Conservation (phyloP, 441 rosid genomes). For the Eutrema salsugineum region DNA sequence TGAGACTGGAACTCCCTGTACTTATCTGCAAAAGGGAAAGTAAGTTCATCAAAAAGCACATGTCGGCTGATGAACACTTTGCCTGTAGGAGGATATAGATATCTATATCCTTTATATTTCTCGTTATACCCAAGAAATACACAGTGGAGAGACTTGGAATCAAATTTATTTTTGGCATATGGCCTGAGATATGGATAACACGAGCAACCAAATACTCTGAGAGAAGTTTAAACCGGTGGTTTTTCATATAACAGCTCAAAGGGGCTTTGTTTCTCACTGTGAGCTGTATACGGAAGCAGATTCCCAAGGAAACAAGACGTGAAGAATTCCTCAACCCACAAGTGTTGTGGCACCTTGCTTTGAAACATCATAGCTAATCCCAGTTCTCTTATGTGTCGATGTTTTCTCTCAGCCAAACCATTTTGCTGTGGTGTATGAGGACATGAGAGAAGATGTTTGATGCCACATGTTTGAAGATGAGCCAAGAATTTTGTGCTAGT, state of each 20-base stretch:
- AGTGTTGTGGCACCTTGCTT: background rate
- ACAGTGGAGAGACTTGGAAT: background rate
- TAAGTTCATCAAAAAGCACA: background rate
- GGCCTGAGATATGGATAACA: background rate
- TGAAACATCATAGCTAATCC: background rate
- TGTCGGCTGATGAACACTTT: background rate
- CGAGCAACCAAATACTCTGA: background rate
- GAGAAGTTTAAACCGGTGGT: background rate
- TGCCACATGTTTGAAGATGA: accelerated
- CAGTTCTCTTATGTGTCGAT: no score
- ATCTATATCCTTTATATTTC: background rate
- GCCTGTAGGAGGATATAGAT: background rate
- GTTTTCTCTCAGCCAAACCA: background rate
- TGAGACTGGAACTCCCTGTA: no score
- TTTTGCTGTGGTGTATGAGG: background rate
- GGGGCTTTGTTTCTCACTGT: background rate
- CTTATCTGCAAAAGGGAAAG: background rate
- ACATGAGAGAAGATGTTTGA: accelerated
- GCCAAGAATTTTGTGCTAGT: accelerated
- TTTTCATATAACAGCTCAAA: background rate
- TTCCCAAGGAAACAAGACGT: background rate
- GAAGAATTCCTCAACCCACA: background rate
- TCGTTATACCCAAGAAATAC: background rate
- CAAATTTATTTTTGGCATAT: background rate
- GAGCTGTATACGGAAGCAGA: accelerated